Conservation (phyloP, 2,329 filamentous ascomycete genomes). For the Teratosphaeria nubilosa region DNA sequence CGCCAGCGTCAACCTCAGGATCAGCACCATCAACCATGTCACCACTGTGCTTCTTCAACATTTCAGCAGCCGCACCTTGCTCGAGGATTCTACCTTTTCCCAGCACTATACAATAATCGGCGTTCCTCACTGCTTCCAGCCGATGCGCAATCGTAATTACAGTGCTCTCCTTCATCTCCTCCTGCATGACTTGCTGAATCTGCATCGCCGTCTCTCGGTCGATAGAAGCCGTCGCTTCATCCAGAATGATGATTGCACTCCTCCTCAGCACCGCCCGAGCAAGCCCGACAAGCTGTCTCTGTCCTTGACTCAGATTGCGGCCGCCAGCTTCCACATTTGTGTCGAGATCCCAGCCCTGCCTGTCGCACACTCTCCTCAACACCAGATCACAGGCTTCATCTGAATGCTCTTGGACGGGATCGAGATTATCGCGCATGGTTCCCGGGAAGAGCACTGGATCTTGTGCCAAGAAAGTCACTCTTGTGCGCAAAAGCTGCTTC, state of each 20-base stretch:
- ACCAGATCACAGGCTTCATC: constrained; percentile 46
- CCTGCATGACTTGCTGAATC: constrained; percentile 45
- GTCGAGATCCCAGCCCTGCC: constrained; percentile 46
- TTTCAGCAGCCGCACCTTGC: constrained; percentile 24
- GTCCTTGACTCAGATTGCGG: constrained; percentile 53
- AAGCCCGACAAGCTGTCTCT: constrained; percentile 55
- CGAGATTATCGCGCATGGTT: constrained; percentile 51
- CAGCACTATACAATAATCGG: constrained; percentile 46
- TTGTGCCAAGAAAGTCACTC: constrained; percentile 58
- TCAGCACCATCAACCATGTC: constrained; percentile 8
- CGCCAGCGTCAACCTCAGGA: background rate
- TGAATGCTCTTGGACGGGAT: constrained; percentile 48
- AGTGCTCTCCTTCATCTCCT: constrained; percentile 48
- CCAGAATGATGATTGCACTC: constrained; percentile 54
- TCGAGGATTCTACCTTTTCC: constrained; percentile 41
- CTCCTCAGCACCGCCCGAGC: constrained; percentile 51
- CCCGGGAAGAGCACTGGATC: constrained; percentile 57
- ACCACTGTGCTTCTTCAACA: constrained; percentile 13
- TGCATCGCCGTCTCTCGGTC: constrained; percentile 51
- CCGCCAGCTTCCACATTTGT: constrained; percentile 52
- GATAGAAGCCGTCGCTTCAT: constrained; percentile 57
- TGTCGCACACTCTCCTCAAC: constrained; percentile 43
- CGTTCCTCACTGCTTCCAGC: constrained; percentile 50
- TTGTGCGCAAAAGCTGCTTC: constrained; percentile 48
- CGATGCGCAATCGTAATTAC: constrained; percentile 58